Conservation (phyloP, 352 stramenopile species). For the Phytophthora nicotianae region DNA sequence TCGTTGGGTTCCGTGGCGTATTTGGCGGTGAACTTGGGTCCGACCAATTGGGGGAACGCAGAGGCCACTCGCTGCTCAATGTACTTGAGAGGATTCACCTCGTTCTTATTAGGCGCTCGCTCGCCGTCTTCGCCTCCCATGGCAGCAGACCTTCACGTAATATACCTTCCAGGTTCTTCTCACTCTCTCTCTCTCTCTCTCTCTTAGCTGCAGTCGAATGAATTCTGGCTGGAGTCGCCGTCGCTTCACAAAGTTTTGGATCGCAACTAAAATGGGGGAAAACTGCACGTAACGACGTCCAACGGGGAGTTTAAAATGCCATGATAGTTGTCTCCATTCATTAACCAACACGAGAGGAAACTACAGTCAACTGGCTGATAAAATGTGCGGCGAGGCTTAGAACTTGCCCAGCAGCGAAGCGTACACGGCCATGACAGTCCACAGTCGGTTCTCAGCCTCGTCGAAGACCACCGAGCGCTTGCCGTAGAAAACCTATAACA, state of each 20-base stretch:
- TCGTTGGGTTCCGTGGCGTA: constrained; percentile 86
- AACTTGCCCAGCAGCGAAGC: constrained; percentile 52
- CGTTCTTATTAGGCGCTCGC: constrained; percentile 53
- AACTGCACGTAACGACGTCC: constrained; percentile 16
- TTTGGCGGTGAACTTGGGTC: constrained; percentile 81
- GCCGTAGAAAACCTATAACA: constrained; percentile 92
- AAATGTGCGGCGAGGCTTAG: constrained; percentile 13
- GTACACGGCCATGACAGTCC: constrained; percentile 98
- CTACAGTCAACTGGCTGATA: constrained; percentile 8
- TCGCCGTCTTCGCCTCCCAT: constrained; percentile 62
- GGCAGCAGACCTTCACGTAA: not conserved
- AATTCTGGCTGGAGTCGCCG: constrained; percentile 9
- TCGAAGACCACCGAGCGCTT: constrained; percentile 95
- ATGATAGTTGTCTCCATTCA: constrained; percentile 25
- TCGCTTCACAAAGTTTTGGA: constrained; percentile 26
- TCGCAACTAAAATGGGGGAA: constrained; percentile 12
- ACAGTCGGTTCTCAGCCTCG: constrained; percentile 98
- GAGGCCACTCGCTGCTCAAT: constrained; percentile 85
- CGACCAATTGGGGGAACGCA: constrained; percentile 59
- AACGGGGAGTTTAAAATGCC: constrained; percentile 5
- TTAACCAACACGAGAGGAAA: constrained; percentile 14
- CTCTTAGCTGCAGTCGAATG: too few relatives aligned
- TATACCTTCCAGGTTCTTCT: not conserved
- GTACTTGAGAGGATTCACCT: constrained; percentile 78
- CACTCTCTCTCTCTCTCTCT: too few relatives aligned